phyloP scores from a whole-genome alignment of 1,284 basidiomycete species.

The Apiotrichum gracile region DNA sequence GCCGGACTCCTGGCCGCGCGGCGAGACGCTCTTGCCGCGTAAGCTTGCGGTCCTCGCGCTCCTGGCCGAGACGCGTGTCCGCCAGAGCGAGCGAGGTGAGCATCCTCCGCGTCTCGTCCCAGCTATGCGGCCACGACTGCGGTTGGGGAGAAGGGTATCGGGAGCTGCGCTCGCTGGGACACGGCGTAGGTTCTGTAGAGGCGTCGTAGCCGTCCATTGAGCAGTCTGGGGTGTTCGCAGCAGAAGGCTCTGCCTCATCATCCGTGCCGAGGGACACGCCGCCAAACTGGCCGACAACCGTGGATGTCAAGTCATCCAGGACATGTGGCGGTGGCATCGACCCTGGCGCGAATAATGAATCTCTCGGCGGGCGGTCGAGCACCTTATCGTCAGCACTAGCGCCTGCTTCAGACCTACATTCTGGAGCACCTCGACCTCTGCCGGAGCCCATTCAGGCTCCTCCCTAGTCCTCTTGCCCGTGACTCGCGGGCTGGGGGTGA shows the following conservation, averaged over 20 bases:
- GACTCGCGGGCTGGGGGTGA: background rate
- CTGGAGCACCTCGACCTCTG: constrained; percentile 34
- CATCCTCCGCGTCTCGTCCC: constrained; percentile 36
- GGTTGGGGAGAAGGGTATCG: background rate
- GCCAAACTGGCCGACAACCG: constrained; percentile 12
- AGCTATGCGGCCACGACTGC: constrained; percentile 32
- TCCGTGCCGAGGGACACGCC: background rate
- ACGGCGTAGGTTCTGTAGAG: background rate
- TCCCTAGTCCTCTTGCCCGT: constrained; percentile 15
- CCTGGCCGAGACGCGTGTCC: constrained; percentile 30
- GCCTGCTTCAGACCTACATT: constrained; percentile 19
- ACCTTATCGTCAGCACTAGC: background rate
- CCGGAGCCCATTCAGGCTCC: constrained; percentile 28
- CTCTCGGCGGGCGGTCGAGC: constrained; percentile 33
- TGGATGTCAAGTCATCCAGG: constrained; percentile 41
- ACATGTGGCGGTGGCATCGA: constrained; percentile 37
- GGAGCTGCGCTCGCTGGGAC: background rate
- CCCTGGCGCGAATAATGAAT: constrained; percentile 37
- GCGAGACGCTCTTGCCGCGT: constrained; percentile 23
- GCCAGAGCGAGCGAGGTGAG: constrained; percentile 36
- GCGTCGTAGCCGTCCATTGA: background rate
- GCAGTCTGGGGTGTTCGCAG: too few relatives aligned
- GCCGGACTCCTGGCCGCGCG: constrained; percentile 29
- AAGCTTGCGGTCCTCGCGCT: constrained; percentile 22
- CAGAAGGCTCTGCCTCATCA: too few relatives aligned